These are phyloP conservation scores for Prunus fruticosa DNA, from an alignment of 306 rosid species.

Conservation along the genomic window DNA sequence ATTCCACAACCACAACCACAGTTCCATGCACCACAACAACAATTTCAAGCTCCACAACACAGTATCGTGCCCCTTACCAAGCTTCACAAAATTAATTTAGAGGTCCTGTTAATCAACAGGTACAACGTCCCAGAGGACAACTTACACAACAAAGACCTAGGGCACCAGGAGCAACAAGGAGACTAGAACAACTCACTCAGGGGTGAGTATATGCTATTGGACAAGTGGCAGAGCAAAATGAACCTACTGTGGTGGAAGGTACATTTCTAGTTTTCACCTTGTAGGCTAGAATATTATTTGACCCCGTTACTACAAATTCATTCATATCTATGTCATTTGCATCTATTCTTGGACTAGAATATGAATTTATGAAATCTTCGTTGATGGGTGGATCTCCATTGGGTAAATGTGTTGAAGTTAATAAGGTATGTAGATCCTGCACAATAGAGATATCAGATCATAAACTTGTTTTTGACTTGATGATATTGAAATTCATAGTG, in stretches of 20 bases:
- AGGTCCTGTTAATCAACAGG: neutral
- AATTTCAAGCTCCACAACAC: neutral
- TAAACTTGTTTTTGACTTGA: too few species aligned
- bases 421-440: too few species aligned
- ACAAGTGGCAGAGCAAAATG: neutral
- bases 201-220: neutral
- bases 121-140: neutral
- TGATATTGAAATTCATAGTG: too few species aligned
- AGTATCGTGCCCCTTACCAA: neutral
- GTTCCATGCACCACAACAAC: neutral
- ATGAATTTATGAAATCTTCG: too few species aligned
- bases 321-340: too few species aligned
- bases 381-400: too few species aligned
- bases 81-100: too few species aligned
- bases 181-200: neutral
- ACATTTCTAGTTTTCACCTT: neutral
- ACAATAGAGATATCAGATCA: too few species aligned
- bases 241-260: neutral
- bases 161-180: neutral
- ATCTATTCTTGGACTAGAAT: too few species aligned
- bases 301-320: too few species aligned
- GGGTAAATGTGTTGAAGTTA: too few species aligned
- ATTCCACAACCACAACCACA: too few species aligned
- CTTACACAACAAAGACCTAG: neutral
- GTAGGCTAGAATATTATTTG: neutral